phyloP scores from a whole-genome alignment of 2,329 filamentous ascomycete species.

The Colletotrichum brevisporum region DNA sequence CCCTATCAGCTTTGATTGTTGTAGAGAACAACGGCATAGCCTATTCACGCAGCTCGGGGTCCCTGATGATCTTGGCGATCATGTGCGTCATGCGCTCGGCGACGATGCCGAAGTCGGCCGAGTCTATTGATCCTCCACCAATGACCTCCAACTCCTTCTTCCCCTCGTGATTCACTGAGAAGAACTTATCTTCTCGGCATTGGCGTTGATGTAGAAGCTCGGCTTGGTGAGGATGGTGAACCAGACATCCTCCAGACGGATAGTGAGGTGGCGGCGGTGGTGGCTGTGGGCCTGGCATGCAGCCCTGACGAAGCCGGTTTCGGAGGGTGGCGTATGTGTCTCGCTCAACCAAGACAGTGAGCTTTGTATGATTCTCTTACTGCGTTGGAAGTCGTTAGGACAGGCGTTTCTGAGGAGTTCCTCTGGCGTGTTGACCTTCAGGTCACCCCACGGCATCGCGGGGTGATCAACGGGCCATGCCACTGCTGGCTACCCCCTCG shows the following conservation, averaged over 20 bases:
- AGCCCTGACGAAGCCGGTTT: slow-evolving; percentile 57
- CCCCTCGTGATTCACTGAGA: slow-evolving; percentile 60
- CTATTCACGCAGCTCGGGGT: slow-evolving; percentile 59
- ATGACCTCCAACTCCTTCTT: slow-evolving; percentile 42
- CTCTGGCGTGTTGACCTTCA: background rate
- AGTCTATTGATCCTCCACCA: slow-evolving; percentile 13
- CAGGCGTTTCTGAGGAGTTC: background rate
- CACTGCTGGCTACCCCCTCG: no score
- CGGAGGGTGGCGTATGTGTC: background rate
- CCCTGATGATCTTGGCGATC: slow-evolving; percentile 58
- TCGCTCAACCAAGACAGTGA: background rate
- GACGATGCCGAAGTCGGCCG: slow-evolving; percentile 44
- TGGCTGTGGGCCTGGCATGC: slow-evolving; percentile 57
- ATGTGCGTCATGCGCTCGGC: slow-evolving; percentile 54
- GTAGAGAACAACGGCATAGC: slow-evolving; percentile 67
- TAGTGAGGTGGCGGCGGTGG: slow-evolving; percentile 60
- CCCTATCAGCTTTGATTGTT: slow-evolving; percentile 59
- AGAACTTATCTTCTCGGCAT: slow-evolving; percentile 58
- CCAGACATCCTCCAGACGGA: slow-evolving; percentile 69
- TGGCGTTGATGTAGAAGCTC: slow-evolving; percentile 59
- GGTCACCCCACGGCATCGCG: background rate
- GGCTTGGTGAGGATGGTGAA: slow-evolving; percentile 64
- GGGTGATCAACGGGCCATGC: background rate
- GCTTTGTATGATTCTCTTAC: background rate
- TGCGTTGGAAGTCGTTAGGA: background rate